Percentiles rank a stretch among this genome's conserved stretches.
Evolutionary conservation across 768 basidiomycete species (phyloP).

Genomic region (Rhodotorula taiwanensis): DNA sequence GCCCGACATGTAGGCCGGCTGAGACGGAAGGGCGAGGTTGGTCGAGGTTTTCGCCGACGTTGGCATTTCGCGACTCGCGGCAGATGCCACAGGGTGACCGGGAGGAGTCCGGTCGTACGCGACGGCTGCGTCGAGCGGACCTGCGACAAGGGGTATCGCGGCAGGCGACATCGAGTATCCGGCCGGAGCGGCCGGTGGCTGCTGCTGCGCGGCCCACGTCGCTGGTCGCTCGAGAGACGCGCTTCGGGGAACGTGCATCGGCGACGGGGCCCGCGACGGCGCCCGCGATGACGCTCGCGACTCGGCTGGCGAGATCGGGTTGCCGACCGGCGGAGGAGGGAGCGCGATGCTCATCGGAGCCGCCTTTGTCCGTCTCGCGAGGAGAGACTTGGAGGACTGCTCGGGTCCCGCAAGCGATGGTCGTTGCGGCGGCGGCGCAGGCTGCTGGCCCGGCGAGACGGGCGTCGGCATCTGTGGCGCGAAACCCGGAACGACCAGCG

Average conservation of each 20-base stretch:
- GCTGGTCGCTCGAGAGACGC: constrained; percentile 15
- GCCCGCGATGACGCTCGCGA: not conserved
- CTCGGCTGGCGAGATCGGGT: not conserved
- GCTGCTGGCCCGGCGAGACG: too few relatives aligned
- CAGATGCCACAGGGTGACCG: too few relatives aligned
- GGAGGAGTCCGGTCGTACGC: too few relatives aligned
- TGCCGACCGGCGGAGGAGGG: not conserved
- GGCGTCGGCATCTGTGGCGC: too few relatives aligned
- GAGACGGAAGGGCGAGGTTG: not conserved
- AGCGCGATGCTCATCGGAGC: constrained; percentile 12
- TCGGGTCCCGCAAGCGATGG: too few relatives aligned
- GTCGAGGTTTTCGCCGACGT: too few relatives aligned
- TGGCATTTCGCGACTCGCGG: too few relatives aligned
- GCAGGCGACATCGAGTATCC: not conserved
- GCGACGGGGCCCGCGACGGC: not conserved
- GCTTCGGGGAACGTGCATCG: too few relatives aligned
- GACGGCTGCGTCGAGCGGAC: too few relatives aligned
- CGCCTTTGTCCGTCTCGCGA: constrained; percentile 15
- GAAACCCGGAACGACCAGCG: too few relatives aligned
- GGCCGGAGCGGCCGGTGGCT: not conserved
- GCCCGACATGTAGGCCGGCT: constrained; percentile 5
- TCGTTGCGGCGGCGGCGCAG: not conserved
- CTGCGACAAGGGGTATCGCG: too few relatives aligned
- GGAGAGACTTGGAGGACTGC: not conserved
- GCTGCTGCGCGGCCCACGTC: not conserved